Evolutionary conservation across 1,284 basidiomycete genomes (phyloP), one percentile per base, ranked within the genome.

Genomic region (Inonotus obliquus): DNA sequence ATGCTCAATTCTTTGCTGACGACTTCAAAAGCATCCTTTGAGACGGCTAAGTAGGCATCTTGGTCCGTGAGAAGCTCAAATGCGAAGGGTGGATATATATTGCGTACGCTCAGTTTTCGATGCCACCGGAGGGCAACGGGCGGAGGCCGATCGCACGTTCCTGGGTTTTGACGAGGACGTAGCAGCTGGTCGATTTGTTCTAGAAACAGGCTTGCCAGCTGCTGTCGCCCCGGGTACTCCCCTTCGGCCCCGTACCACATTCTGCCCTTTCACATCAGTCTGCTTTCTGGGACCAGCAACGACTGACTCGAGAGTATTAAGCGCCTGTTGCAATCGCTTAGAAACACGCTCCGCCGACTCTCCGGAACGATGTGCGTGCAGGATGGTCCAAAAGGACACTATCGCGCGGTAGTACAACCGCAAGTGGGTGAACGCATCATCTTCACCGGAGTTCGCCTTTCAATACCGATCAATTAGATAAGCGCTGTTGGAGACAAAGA

Each of bases 21-120:
- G 65, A 19, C 44, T 54, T 17, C 65, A 57, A 3, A 65, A 65
- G 65, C 9, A 54, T 66, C 63, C n/a, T 6, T 25, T 17, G 25
- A 3, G 19, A 39, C 37, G 17, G 29, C 25, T 35, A 6, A 23
- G 25, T 11, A n/a, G 17, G 23, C n/a, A 32, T 29, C 55, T 47
- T 32, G 13, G 14, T 35, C 6, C 11, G 23, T 21, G 2, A 14
- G 11, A n/a, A n/a, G 29, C 35, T 32, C 21, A 21, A 3, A 35
- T 23, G 14, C 27, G 21, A 44, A 11, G 23, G 39, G 29, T 27
- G 29, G 27, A 17, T 1, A 11, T 4, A 23, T 39, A 32, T 9
- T 44, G 64, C 69, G 59, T 63, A 83, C 84, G 76, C 72, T 77
- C 74, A 44, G 71, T 67, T 57, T 77, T 79, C 1, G 78, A 77